These are phyloP conservation scores for Boletus holoroseus DNA, from an alignment of 1,284 basidiomycete species.

Conservation along the genomic window DNA sequence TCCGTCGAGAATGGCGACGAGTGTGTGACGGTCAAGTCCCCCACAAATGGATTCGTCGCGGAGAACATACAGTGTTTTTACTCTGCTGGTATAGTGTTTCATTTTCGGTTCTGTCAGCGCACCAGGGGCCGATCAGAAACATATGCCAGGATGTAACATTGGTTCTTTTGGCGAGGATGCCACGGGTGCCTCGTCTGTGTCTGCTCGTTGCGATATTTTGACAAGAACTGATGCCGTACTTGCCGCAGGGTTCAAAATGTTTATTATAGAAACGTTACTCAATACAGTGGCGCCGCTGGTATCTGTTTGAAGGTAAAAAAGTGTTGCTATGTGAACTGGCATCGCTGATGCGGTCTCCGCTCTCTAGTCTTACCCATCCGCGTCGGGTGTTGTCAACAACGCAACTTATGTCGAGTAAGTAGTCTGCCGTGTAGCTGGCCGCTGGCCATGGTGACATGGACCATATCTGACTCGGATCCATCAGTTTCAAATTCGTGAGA, in stretches of 20 bases:
- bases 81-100: constrained; percentile 8
- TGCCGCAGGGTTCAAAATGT: constrained; percentile 9
- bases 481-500: constrained; percentile 17
- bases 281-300: background rate
- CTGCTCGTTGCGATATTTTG: background rate
- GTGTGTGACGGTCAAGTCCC: constrained; percentile 17
- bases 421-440: background rate
- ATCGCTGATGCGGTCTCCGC: background rate
- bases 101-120: background rate
- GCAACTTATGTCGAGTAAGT: constrained; percentile 17
- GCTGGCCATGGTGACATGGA: background rate
- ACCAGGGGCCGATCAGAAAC: background rate
- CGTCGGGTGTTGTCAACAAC: constrained; percentile 12
- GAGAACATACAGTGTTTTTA: constrained; percentile 15
- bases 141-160: constrained; percentile 17
- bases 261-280: constrained; percentile 10
- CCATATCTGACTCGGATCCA: background rate
- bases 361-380: constrained; percentile 9
- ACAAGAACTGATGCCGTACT: background rate
- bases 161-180: constrained; percentile 10
- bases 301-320: constrained; percentile 11
- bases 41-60: constrained; percentile 12
- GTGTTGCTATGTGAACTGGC: background rate
- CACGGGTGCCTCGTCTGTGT: constrained; percentile 5
- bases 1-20: constrained; percentile 22